Conservation (phyloP, 2,329 filamentous ascomycete genomes). For the Daldinia eschscholtzii region DNA sequence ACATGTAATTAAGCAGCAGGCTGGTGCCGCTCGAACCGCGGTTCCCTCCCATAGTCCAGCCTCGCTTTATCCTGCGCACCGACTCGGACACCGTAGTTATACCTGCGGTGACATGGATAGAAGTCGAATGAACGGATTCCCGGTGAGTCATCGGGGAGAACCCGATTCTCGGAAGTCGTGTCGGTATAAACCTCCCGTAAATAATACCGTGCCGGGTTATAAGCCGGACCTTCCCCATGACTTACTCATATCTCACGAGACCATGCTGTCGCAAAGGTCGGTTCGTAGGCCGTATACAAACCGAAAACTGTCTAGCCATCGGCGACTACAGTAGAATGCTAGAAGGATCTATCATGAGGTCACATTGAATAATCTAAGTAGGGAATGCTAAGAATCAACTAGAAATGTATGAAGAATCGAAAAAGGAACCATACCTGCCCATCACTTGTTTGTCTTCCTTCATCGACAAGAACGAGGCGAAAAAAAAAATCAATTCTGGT, state of each 20-base stretch:
- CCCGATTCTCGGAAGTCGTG: constrained; percentile 47
- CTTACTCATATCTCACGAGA: not conserved
- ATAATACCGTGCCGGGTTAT: not conserved
- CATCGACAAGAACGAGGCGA: constrained; percentile 3
- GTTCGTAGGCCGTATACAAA: not conserved
- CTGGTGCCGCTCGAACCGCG: constrained; percentile 5
- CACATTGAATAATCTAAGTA: not conserved
- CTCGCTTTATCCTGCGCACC: constrained; percentile 66
- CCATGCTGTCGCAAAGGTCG: not conserved
- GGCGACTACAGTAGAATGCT: not conserved
- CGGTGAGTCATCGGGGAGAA: constrained; percentile 6
- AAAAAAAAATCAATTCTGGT: not conserved
- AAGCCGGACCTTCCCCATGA: constrained; percentile 3
- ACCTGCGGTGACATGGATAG: constrained; percentile 74
- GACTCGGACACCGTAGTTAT: constrained; percentile 69
- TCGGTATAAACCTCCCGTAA: constrained; percentile 61
- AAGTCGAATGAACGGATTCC: constrained; percentile 62
- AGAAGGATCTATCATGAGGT: constrained; percentile 9
- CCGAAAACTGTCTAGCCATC: not conserved
- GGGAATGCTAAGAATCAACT: not conserved
- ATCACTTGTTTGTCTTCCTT: constrained; percentile 2
- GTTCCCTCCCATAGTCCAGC: constrained; percentile 59
- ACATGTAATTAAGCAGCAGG: constrained; percentile 7
- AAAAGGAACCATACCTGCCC: constrained; percentile 7
- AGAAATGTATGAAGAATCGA: constrained; percentile 5